Base-by-base conservation (phyloP, 2,329 filamentous ascomycete genomes). In the Tolypocladium amazonense region DNA sequence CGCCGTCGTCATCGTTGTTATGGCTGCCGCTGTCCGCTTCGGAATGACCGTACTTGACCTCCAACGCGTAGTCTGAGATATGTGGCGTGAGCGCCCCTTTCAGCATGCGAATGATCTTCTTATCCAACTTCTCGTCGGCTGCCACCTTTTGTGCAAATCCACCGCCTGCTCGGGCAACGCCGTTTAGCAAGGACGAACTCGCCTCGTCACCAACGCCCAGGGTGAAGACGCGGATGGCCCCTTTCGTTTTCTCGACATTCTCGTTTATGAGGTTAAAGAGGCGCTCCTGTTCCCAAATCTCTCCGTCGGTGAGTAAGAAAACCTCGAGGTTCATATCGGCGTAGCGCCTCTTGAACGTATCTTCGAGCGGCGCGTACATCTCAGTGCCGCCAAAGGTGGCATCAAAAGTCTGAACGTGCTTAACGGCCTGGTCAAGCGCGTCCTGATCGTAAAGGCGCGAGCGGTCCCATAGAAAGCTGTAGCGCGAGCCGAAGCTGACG, bases 51-150 rank as follows among this genome's bases (percentile, higher is more conserved):
- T 88, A 89, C 58, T 84, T 81, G 62, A 90, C 73, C 65, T 88
- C 83, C 1, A 90, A 73, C 0, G 76, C 78, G 66, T 86, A 89
- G 66, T 89, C 81, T 20, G 73, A 79, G 53, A 89, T 76, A 62
- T 90, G 87, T 0, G 87, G 86, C 2, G 81, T 84, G 25, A 91
- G 71, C 0, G 87, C 84, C 0, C 82, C 88, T 67, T 88, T 89
- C 60, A 92, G 75, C 88, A 92, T 91, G 2, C 88, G 81, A 2
- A 91, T 79, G 1, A 90, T 79, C 68, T 88, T 88, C 63, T 75
- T 81, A 65, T 88, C 84, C 72, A 90, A 82, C 66, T 86, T 84
- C 68, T 91, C 88, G 1, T 80, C 74, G 8, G 82, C 72, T 1
- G 76, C 77, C 0, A 90, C 86, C 0, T 80, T 77, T 69, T 91